A percentile compares a stretch with the other conserved stretches of the same genome.
Evolutionary conservation across 2,329 filamentous ascomycete species (phyloP).

Genomic region (Ceratocystis destructans): DNA sequence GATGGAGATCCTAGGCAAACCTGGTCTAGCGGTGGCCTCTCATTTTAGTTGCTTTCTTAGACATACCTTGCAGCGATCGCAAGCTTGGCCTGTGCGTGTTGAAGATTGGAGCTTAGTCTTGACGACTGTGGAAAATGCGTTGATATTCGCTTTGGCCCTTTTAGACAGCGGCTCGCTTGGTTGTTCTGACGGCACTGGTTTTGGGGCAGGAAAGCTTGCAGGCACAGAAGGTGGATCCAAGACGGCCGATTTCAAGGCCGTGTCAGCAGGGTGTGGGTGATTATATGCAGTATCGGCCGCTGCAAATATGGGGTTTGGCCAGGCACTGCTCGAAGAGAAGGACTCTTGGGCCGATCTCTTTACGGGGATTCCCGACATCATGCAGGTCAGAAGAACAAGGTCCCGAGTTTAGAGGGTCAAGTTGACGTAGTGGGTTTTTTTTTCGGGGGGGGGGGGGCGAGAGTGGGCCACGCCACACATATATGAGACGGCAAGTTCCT

Average conservation of each 20-base stretch:
- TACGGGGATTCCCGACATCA: conserved; percentile 11
- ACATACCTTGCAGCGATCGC: conserved; percentile 62
- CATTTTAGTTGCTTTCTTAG: conserved; percentile 29
- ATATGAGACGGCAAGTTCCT: neutral
- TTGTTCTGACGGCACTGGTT: neutral
- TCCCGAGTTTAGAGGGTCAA: neutral
- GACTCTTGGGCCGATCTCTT: conserved; percentile 11
- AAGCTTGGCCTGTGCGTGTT: conserved; percentile 65
- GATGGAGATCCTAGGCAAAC: neutral
- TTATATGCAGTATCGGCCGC: neutral
- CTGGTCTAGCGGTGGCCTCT: neutral
- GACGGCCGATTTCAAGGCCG: neutral
- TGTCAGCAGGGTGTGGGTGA: neutral
- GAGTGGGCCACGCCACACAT: neutral
- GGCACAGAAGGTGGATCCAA: neutral
- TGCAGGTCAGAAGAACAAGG: neutral
- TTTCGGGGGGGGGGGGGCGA: neutral
- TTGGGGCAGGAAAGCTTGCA: neutral
- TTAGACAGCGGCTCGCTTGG: neutral
- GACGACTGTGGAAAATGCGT: conserved; percentile 42
- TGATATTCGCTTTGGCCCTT: conserved; percentile 21
- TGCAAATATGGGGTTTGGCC: neutral
- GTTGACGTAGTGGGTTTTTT: neutral
- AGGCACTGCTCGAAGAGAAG: neutral
- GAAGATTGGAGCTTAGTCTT: conserved; percentile 43